phyloP scores from a whole-genome alignment of 352 stramenopile genomes.

The Pythium oligandrum region DNA sequence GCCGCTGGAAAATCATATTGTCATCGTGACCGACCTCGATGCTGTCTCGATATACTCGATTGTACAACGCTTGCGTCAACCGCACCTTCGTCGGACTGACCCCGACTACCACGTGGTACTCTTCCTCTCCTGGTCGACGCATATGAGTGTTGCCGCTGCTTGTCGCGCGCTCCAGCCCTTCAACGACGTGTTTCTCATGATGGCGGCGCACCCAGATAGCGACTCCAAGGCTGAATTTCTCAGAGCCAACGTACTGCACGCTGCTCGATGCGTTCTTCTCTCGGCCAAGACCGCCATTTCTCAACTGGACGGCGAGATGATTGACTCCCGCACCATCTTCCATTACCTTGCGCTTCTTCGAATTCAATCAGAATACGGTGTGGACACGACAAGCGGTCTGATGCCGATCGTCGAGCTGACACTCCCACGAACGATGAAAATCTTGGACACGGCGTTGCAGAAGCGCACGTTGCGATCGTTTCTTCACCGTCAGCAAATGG shows the following conservation, averaged over 20 bases:
- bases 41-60: conserved; percentile 38
- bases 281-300: conserved; percentile 51
- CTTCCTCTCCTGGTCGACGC: conserved; percentile 56
- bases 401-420: conserved; percentile 60
- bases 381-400: conserved; percentile 36
- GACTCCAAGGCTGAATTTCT: conserved; percentile 56
- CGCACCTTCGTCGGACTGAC: conserved; percentile 26
- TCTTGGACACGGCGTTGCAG: conserved; percentile 55
- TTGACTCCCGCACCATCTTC: conserved; percentile 60
- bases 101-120: conserved; percentile 47
- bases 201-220: conserved; percentile 16
- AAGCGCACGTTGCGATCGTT: conserved; percentile 40
- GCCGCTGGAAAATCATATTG: conserved; percentile 44
- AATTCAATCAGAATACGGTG: conserved; percentile 48
- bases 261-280: conserved; percentile 50
- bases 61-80: conserved; percentile 40
- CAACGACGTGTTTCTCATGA: conserved; percentile 55
- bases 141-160: conserved; percentile 14
- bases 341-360: conserved; percentile 60
- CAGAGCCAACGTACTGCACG: conserved; percentile 49
- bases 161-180: conserved; percentile 32
- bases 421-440: conserved; percentile 60
- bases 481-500: conserved; percentile 30
- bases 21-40: conserved; percentile 57
- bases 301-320: conserved; percentile 48